Evolutionary conservation across 345 rosid genomes (phyloP), one percentile per base, ranked within the genome.

Genomic region (Carallia pectinifolia): DNA sequence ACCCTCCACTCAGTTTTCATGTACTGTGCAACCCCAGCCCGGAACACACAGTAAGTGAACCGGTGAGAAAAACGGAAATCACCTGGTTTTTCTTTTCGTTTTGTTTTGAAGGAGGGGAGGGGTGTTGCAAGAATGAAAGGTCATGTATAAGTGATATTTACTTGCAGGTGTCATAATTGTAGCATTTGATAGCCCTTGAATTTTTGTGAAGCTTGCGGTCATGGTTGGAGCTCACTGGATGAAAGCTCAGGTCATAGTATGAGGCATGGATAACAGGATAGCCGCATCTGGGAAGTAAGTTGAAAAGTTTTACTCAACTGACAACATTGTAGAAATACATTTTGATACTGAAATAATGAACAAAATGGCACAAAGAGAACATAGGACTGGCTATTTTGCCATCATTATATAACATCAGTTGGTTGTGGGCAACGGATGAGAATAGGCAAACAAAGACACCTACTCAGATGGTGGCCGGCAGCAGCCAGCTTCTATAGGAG

Each of bases 21-120:
- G 84, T 88, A 91, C 66, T 94, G 95, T 63, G 98, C 98, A 60
- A 94, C 98, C 73, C 97, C 98, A 17, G 97, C 98, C 87, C 98
- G 91, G 75, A 36, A 47, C 62, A 55, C 50, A 61, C 37, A 64
- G 56, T 33, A 31, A 66, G 4, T 63, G 48, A 29, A 64, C 23
- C 18, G 31, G 53, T 8, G 34, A 72, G 31, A 64, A 77, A 61
- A 38, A 58, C 18, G 62, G 38, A n/a, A 38, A 52, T 36, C 13
- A 53, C 17, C 0, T 4, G 0, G 0, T 1, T 1, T 12, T 44
- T 44, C 3, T 8, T 2, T 40, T 1, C 23, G 23, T 23, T 12
- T 44, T 3, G 10, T 12, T 44, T 44, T 12, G 4, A 0, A 13
- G 4, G 50, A 0, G 50, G 16, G 16, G 50, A 10, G 50, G 15